Evolutionary conservation across 257 asterid genomes (phyloP).

Genomic region (Galeopsis tetrahit): DNA sequence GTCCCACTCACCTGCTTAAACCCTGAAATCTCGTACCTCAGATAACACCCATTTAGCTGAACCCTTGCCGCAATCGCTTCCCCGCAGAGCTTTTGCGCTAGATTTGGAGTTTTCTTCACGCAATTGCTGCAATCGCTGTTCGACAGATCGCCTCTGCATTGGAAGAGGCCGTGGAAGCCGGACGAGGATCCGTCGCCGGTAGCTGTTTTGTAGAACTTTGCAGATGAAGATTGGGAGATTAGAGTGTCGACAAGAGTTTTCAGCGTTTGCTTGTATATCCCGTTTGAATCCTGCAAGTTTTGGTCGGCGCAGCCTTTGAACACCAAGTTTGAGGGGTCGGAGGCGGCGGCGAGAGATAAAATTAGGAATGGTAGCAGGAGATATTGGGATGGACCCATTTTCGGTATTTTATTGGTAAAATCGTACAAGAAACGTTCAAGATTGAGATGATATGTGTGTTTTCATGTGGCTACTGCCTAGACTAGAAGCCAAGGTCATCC

Average conservation of each 20-base stretch:
- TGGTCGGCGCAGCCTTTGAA: slow-evolving; percentile 95
- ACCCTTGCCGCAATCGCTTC: slow-evolving; percentile 69
- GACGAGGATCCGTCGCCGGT: slow-evolving; percentile 50
- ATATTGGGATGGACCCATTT: slow-evolving; percentile 43
- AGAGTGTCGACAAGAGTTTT: slow-evolving; percentile 47
- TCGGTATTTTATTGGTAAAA: not conserved
- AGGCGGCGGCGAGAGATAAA: slow-evolving; percentile 35
- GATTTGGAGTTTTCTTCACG: slow-evolving; percentile 43
- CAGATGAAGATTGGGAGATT: slow-evolving; percentile 60
- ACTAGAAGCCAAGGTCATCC: too few relatives aligned
- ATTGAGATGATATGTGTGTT: not conserved
- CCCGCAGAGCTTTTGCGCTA: slow-evolving; percentile 60
- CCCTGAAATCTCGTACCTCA: slow-evolving; percentile 69
- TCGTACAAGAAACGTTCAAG: not conserved
- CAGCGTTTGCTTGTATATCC: slow-evolving; percentile 51
- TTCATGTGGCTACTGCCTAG: too few relatives aligned
- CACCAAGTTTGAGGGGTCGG: slow-evolving; percentile 56
- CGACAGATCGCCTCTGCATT: slow-evolving; percentile 89
- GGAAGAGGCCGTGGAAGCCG: slow-evolving; percentile 68
- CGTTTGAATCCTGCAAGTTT: slow-evolving; percentile 44
- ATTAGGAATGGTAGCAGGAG: slow-evolving; percentile 24
- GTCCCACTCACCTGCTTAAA: slow-evolving; percentile 56
- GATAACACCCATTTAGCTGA: slow-evolving; percentile 77
- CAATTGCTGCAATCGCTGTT: slow-evolving; percentile 57
- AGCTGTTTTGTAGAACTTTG: slow-evolving; percentile 64